A percentile compares a stretch with the other conserved stretches of the same genome.
Evolutionary conservation across 2,329 filamentous ascomycete genomes (phyloP).

Genomic region (Sporothrix globosa): DNA sequence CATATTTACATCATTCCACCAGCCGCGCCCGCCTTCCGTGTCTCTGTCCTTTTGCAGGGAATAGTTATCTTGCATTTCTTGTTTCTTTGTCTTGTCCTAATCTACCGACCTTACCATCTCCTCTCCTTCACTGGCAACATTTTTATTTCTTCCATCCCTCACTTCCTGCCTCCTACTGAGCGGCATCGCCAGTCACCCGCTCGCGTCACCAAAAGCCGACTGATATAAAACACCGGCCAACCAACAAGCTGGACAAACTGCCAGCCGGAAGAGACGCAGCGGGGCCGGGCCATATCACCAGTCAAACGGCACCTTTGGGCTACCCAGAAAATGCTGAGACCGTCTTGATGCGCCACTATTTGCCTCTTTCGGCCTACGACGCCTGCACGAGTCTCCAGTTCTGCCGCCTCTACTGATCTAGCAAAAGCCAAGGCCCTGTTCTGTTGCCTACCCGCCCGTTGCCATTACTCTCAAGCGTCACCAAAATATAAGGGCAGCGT

Average conservation of each 20-base stretch:
- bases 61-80: not conserved
- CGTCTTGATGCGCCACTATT: conserved; percentile 22
- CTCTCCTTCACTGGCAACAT: not conserved
- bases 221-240: not conserved
- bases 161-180: not conserved
- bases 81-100: conserved; percentile 4
- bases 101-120: conserved; percentile 4
- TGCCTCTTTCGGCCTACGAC: conserved; percentile 26
- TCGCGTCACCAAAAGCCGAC: conserved; percentile 3
- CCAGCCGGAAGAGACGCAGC: not conserved
- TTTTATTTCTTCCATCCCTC: not conserved
- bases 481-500: not conserved
- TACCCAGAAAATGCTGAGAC: conserved; percentile 25
- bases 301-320: not conserved
- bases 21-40: conserved; percentile 16
- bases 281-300: conserved; percentile 15
- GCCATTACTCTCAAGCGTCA: not conserved
- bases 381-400: not conserved
- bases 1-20: conserved; percentile 25
- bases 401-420: conserved; percentile 19
- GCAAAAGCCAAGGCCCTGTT: not conserved
- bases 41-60: not conserved
- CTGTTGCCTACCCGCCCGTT: conserved; percentile 18
- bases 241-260: not conserved
- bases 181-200: not conserved